phyloP scores from a whole-genome alignment of 768 basidiomycete species.

The Hortiboletus campestris region DNA sequence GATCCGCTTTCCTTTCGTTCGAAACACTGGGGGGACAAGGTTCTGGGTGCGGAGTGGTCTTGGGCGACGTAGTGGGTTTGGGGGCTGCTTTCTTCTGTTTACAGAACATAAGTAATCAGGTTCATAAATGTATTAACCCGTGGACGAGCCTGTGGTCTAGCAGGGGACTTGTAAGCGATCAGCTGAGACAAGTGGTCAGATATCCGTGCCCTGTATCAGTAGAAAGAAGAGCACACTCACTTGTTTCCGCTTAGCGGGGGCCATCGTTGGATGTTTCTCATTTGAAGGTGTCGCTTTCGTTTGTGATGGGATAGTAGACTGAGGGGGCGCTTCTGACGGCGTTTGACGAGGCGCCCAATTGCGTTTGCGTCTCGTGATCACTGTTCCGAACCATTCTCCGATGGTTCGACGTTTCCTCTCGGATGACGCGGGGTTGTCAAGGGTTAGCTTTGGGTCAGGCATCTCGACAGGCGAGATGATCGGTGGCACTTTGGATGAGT shows the following conservation, averaged over 20 bases:
- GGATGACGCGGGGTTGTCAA: background rate
- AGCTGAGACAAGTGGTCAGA: background rate
- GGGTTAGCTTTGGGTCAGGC: background rate
- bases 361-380: background rate
- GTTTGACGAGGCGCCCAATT: background rate
- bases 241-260: background rate
- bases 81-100: background rate
- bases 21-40: no score
- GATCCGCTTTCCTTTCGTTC: background rate
- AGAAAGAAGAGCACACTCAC: background rate
- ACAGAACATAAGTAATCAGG: background rate
- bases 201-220: background rate
- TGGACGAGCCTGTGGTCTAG: background rate
- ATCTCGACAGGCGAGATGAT: background rate
- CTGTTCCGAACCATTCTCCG: background rate
- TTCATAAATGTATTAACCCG: no score
- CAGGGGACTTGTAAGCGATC: background rate
- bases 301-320: background rate
- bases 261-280: background rate
- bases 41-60: background rate
- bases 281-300: no score
- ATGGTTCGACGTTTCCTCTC: background rate
- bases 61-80: background rate
- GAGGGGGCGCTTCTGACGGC: background rate
- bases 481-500: no score